Evolutionary conservation across 1,139 yeast genomes (phyloP), one percentile per base, ranked within the genome.

Genomic region (Lodderomyces elongisporus): DNA sequence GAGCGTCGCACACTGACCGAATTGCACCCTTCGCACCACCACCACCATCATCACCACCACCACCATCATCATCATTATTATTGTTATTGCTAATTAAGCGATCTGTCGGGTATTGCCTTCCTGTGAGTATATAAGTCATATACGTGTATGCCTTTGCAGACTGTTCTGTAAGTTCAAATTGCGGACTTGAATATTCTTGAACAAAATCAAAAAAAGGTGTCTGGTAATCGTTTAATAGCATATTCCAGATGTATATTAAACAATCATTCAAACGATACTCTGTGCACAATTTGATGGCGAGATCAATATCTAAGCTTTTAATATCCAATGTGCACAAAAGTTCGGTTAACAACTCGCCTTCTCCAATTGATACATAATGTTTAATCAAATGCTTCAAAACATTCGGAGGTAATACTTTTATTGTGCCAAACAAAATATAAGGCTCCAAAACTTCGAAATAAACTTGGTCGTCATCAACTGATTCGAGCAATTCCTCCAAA

Each of bases 91-190:
- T 55, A 22, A 81, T 63, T 15, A 54, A 56, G 24, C 62, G 56
- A 12, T 79, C 89, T 0, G 82, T 78, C 0, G 96, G 96, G 50
- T 79, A 88, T 39, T 80, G 80, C 32, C 88, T 60, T 1, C 95
- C 93, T 0, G 88, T 79, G 28, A 85, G 58, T n/a, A 79, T 61
- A 46, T 75, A 80, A 0, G 88, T 67, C 44, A 88, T 52, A 50
- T 82, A 88, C 0, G 79, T 63, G 44, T 63, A 84, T 0, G 77
- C 74, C 41, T 65, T 68, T 6, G 41, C 37, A 15, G 51, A 42
- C 17, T 60, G 58, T 2, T 51, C 47, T 6, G 29, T 4, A 38
- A 43, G 10, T n/a, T 21, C 4, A n/a, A 35, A 31, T 3, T 32
- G 25, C 3, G 26, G 31, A 28, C 43, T 38, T 5, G 37, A 30